Evolutionary conservation across 129 eudicot species (phyloP), one percentile per base, ranked within the genome.

Genomic region (Flaveria bidentis): DNA sequence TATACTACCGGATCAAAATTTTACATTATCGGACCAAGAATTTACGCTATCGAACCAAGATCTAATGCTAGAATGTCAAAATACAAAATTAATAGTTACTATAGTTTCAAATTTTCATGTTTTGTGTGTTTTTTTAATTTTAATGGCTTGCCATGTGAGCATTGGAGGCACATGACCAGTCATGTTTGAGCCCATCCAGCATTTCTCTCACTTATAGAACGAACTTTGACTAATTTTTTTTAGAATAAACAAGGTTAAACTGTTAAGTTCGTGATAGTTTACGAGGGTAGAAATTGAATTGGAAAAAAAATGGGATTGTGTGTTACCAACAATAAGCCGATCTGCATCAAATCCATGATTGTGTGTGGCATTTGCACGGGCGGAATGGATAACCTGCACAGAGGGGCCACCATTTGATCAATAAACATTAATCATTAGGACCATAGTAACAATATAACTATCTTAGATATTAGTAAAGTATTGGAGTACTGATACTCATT

Each of bases 331-430:
- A 65, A 93, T 85, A 81, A 93, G 98, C 50, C 97, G 93, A 50
- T 90, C 97, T 10, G 96, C 85, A 69, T 90, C 96, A 57, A 93
- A 82, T 20, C 96, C 89, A 41, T 90, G 80, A 86, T 93, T 93
- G 83, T 93, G 97, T 52, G 90, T 86, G 74, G 98, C 98, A 84
- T 93, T 93, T 78, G 98, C 97, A 53, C 98, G 83, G 20, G 96
- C 98, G 58, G 98, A 93, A 85, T 93, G 98, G 55, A 93, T 91
- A 45, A 93, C 98, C 98, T 93, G 91, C 84, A 84, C 11, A 64
- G 20, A 28, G 4, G 33, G 33, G 58, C 2, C 69, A 17, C 28
- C 45, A 18, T 58, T 78, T 18, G n/a, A 69, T 65, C 22, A 80
- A 41, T 13, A 41, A 13, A 73, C 49, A 51, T 25, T 17, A 73